Percentiles rank a stretch among this genome's conserved stretches.
phyloP scores from a whole-genome alignment of 164 flowering plant species.

The Cinnamomum chago region DNA sequence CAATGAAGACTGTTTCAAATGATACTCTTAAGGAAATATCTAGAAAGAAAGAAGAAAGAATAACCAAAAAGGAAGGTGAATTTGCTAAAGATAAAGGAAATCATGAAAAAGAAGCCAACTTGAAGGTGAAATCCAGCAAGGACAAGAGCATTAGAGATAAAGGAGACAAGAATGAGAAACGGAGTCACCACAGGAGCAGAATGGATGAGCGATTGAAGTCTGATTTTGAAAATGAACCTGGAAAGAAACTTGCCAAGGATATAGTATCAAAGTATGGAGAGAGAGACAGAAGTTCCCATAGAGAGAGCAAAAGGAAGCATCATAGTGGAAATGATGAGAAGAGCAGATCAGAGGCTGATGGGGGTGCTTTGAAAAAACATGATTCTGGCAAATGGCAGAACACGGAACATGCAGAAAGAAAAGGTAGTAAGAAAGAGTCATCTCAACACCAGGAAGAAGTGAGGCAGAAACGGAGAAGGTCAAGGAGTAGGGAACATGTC shows the following conservation, averaged over 20 bases:
- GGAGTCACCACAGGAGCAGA: constrained; percentile 25
- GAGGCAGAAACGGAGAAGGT: constrained; percentile 58
- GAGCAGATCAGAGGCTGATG: constrained; percentile 21
- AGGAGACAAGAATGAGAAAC: constrained; percentile 27
- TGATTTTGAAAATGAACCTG: constrained; percentile 25
- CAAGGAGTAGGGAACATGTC: constrained; percentile 62
- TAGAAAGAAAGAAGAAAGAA: constrained; percentile 32
- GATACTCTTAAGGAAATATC: constrained; percentile 28
- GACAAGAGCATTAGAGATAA: constrained; percentile 16
- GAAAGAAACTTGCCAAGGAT: constrained; percentile 33
- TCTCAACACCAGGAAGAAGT: constrained; percentile 41
- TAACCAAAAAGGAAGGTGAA: constrained; percentile 20
- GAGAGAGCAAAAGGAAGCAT: constrained; percentile 51
- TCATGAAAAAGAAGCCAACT: constrained; percentile 21
- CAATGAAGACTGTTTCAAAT: constrained; percentile 17
- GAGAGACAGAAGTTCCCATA: constrained; percentile 36
- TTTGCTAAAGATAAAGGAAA: constrained; percentile 25
- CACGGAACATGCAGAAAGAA: constrained; percentile 36
- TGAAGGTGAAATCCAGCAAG: constrained; percentile 23
- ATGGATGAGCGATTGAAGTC: constrained; percentile 22
- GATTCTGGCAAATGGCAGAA: constrained; percentile 28
- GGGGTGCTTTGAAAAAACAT: constrained; percentile 30
- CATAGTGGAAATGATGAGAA: constrained; percentile 35
- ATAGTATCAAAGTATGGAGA: constrained; percentile 24
- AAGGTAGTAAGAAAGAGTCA: constrained; percentile 33